phyloP scores from a whole-genome alignment of 495 filamentous ascomycete species.

The Talaromyces wortmannii region DNA sequence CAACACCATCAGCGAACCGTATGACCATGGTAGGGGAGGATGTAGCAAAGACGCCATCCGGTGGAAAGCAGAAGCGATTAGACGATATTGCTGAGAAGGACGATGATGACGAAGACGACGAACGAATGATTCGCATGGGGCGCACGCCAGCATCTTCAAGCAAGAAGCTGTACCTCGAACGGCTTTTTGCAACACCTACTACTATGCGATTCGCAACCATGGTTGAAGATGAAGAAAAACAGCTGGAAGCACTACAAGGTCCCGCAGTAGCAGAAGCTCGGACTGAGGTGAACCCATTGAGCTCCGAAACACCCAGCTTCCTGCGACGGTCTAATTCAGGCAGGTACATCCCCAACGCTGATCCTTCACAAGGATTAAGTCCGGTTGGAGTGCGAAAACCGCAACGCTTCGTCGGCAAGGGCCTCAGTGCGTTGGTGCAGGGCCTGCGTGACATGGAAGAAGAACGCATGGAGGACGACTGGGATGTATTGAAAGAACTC shows the following conservation, averaged over 20 bases:
- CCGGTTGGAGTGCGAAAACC: slow-evolving; percentile 49
- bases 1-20: slow-evolving; percentile 30
- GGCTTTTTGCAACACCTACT: slow-evolving; percentile 57
- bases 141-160: slow-evolving; percentile 57
- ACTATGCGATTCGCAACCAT: slow-evolving; percentile 38
- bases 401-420: slow-evolving; percentile 59
- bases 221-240: slow-evolving; percentile 22
- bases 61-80: slow-evolving; percentile 9
- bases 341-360: slow-evolving; percentile 13
- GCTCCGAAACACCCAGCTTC: slow-evolving; percentile 63
- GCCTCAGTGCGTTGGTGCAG: slow-evolving; percentile 73
- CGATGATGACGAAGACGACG: slow-evolving; percentile 23
- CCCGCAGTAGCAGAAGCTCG: slow-evolving; percentile 8
- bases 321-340: slow-evolving; percentile 50
- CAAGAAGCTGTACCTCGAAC: slow-evolving; percentile 55
- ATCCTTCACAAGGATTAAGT: slow-evolving; percentile 21
- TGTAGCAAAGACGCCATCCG: slow-evolving; percentile 35
- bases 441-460: slow-evolving; percentile 74
- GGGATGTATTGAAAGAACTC: slow-evolving; percentile 76
- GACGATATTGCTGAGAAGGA: slow-evolving; percentile 22
- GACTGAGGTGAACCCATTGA: slow-evolving; percentile 9
- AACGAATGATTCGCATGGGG: slow-evolving; percentile 28
- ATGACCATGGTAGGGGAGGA: slow-evolving; percentile 22
- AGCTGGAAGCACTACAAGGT: slow-evolving; percentile 15
- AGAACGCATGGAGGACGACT: slow-evolving; percentile 67